phyloP scores from a whole-genome alignment of 2,329 filamentous ascomycete genomes.

The Graphium sp. region DNA sequence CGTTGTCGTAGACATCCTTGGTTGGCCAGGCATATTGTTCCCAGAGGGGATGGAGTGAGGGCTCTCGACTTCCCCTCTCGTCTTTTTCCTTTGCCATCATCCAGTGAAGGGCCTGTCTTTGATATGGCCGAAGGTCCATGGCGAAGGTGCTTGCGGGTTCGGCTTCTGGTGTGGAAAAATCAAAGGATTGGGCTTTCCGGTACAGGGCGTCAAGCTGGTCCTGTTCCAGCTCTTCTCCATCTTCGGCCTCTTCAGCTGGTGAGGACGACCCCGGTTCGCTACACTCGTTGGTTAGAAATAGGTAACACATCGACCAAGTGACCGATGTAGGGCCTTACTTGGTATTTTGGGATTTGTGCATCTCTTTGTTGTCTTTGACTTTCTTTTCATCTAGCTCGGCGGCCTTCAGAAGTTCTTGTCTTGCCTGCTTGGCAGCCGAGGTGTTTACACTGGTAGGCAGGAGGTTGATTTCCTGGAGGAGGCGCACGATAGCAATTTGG shows the following conservation, averaged over 20 bases:
- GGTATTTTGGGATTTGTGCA: constrained; percentile 8
- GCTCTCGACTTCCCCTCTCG: constrained; percentile 49
- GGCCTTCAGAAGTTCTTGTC: constrained; percentile 72
- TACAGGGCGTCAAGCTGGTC: constrained; percentile 90
- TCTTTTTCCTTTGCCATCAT: constrained; percentile 90
- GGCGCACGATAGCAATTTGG: constrained; percentile 73
- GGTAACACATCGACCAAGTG: too few species aligned
- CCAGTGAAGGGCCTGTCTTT: constrained; percentile 91
- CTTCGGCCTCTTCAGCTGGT: constrained; percentile 51
- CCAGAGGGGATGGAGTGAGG: constrained; percentile 93
- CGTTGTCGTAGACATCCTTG: constrained; percentile 73
- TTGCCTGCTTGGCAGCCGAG: constrained; percentile 58
- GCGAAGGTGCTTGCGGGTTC: constrained; percentile 70
- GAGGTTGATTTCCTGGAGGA: constrained; percentile 81
- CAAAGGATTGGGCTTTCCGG: constrained; percentile 90
- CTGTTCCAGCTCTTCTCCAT: constrained; percentile 82
- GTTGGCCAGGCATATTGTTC: constrained; percentile 85
- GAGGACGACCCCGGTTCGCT: too few species aligned
- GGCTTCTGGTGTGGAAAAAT: constrained; percentile 78
- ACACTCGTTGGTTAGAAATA: too few species aligned
- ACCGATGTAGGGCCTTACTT: too few species aligned
- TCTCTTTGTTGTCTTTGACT: constrained; percentile 34
- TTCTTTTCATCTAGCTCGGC: constrained; percentile 76
- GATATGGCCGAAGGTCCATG: constrained; percentile 76
- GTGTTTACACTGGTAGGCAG: constrained; percentile 60